Evolutionary conservation across 805 yeast genomes (phyloP).

Genomic region (Hermanozyma aechmeae): DNA sequence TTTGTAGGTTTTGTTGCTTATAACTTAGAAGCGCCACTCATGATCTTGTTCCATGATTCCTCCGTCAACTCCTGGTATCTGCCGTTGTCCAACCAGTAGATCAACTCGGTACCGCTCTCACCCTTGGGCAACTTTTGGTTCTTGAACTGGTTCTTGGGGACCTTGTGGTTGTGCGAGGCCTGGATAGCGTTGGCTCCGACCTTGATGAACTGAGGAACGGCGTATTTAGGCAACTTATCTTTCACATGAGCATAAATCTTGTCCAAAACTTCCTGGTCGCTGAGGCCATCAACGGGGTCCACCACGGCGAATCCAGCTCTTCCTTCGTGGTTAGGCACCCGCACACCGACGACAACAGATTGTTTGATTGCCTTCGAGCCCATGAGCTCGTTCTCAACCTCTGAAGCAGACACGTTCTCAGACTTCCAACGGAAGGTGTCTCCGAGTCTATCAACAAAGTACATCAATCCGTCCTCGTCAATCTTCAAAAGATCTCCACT

Average conservation of each 20-base stretch:
- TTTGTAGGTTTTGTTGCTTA: conserved; percentile 9
- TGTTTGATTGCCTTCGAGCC: conserved; percentile 42
- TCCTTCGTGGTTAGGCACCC: conserved; percentile 84
- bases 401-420: conserved; percentile 89
- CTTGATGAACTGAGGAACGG: conserved; percentile 76
- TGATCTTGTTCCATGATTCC: conserved; percentile 42
- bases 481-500: conserved; percentile 73
- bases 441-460: conserved; percentile 87
- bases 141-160: conserved; percentile 59
- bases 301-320: conserved; percentile 87
- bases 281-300: conserved; percentile 36
- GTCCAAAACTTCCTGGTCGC: conserved; percentile 12
- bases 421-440: conserved; percentile 97
- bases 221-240: conserved; percentile 64
- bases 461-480: conserved; percentile 62
- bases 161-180: conserved; percentile 75
- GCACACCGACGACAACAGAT: conserved; percentile 80
- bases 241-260: conserved; percentile 19
- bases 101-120: conserved; percentile 42
- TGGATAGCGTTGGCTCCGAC: conserved; percentile 47
- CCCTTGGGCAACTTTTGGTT: conserved; percentile 67
- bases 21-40: conserved; percentile 30
- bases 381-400: conserved; percentile 74
- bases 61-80: conserved; percentile 50
- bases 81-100: conserved; percentile 60